Evolutionary conservation across 2,329 filamentous ascomycete species (phyloP), one percentile per base, ranked within the genome.

Genomic region (Colletotrichum paranaense): DNA sequence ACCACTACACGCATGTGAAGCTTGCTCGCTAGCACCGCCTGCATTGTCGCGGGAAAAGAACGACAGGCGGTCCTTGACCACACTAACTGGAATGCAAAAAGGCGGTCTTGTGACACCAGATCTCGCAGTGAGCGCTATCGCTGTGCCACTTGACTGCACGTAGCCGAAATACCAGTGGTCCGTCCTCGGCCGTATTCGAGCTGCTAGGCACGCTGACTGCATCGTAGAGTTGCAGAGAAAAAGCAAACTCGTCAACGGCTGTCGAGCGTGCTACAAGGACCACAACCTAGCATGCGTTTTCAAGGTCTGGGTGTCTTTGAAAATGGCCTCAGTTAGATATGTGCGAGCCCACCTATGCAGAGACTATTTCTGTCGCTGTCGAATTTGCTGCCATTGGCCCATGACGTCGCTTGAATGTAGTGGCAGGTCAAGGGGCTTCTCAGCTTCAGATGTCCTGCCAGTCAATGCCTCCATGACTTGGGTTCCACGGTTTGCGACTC

Each of bases 141-240:
- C 70, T 60, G 67, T 70, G 67, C 60, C 70, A 52, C 67, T 59
- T 57, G 59, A 32, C 46, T 8, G 67, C 70, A 73, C 56, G 8
- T 16, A 55, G 49, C 46, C 49, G 62, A 49, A 22, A 69, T 66
- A 62, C 67, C n/a, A 16, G 2, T 70, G 46, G 56, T 32, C 56
- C 60, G 67, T 55, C 26, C 55, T 73, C 19, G 56, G n/a, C 60
- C 67, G 28, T 62, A 70, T 57, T 56, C 35, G 62, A 24, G 26
- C 35, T 26, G 58, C 32, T 24, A 46, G 32, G 56, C 30, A 70
- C 22, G 60, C 67, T 73, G 60, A 73, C 70, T 65, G 67, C 70
- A n/a, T 63, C 24, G 55, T 19, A 56, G 67, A 56, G 67, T 62
- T 38, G 35, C 69, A 59, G 32, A 26, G 16, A 42, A 35, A 24